Evolutionary conservation across 371 early-diverging fungal species (phyloP).

Genomic region (Nematocida sp.): DNA sequence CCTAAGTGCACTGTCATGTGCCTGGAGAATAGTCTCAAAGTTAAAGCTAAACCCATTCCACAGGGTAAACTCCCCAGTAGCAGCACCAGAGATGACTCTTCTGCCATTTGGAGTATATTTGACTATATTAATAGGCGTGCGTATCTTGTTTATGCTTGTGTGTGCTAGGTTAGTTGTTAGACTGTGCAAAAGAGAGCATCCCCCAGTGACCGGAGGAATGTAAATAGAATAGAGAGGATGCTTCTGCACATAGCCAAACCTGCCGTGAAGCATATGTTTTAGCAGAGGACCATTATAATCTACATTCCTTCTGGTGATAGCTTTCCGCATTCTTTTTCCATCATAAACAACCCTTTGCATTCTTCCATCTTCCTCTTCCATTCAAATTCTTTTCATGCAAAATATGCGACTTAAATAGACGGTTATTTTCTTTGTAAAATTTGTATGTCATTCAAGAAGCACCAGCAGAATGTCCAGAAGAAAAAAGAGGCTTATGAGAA

Average conservation of each 20-base stretch:
- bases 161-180: slow-evolving; percentile 67
- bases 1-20: slow-evolving; percentile 76
- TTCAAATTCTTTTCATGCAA: not conserved
- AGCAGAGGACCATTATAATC: slow-evolving; percentile 83
- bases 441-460: slow-evolving; percentile 41
- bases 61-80: slow-evolving; percentile 93
- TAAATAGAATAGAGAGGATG: slow-evolving; percentile 52
- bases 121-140: slow-evolving; percentile 86
- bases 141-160: slow-evolving; percentile 86
- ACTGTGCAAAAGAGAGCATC: slow-evolving; percentile 20
- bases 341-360: slow-evolving; percentile 37
- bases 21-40: slow-evolving; percentile 95
- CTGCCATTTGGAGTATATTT: slow-evolving; percentile 97
- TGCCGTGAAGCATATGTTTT: slow-evolving; percentile 58
- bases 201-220: slow-evolving; percentile 39
- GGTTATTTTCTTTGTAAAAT: not conserved
- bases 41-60: slow-evolving; percentile 98
- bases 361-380: slow-evolving; percentile 44
- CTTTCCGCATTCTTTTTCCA: slow-evolving; percentile 83
- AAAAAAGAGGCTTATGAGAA: slow-evolving; percentile 36
- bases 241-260: slow-evolving; percentile 39
- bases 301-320: slow-evolving; percentile 81
- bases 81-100: slow-evolving; percentile 85
- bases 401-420: no score
- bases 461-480: slow-evolving; percentile 45